Conservation (phyloP, 1,284 basidiomycete species). For the Porodaedalea pini region DNA sequence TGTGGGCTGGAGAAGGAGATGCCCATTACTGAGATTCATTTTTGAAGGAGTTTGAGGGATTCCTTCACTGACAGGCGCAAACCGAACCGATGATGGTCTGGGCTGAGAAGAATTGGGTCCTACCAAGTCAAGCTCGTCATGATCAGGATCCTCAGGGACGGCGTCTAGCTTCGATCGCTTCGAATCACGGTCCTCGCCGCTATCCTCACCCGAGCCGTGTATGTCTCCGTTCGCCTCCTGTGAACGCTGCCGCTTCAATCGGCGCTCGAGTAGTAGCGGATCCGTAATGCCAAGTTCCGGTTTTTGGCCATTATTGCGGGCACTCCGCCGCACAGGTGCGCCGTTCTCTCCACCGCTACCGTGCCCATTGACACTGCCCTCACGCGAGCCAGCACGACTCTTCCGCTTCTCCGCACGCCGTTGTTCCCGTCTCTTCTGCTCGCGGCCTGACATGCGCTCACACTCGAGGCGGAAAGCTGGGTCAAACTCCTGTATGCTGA, state of each 20-base stretch:
- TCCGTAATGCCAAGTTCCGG: constrained; percentile 70
- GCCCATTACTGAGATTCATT: constrained; percentile 26
- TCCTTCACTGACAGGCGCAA: constrained; percentile 32
- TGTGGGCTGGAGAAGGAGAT: constrained; percentile 27
- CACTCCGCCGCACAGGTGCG: constrained; percentile 54
- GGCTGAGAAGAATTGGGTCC: constrained; percentile 31
- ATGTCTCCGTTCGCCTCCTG: constrained; percentile 55
- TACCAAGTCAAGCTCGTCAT: constrained; percentile 43
- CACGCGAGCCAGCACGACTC: constrained; percentile 44
- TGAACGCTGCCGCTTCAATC: constrained; percentile 66
- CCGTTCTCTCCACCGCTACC: constrained; percentile 33
- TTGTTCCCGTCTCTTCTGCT: constrained; percentile 66
- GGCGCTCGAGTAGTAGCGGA: constrained; percentile 65
- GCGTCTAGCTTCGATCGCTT: constrained; percentile 51
- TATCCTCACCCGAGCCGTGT: constrained; percentile 53
- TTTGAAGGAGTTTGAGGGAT: constrained; percentile 24
- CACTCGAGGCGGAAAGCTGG: constrained; percentile 80
- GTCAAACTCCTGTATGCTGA: constrained; percentile 90
- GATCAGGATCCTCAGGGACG: constrained; percentile 39
- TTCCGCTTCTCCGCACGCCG: constrained; percentile 51
- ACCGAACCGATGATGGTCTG: constrained; percentile 40
- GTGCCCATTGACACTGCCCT: constrained; percentile 28
- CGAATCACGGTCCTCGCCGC: constrained; percentile 35
- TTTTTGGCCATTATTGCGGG: constrained; percentile 66
- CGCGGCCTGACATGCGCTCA: constrained; percentile 81